These are phyloP conservation scores for Cercospora brassicicola DNA, from an alignment of 2,329 filamentous ascomycete species.

Conservation along the genomic window DNA sequence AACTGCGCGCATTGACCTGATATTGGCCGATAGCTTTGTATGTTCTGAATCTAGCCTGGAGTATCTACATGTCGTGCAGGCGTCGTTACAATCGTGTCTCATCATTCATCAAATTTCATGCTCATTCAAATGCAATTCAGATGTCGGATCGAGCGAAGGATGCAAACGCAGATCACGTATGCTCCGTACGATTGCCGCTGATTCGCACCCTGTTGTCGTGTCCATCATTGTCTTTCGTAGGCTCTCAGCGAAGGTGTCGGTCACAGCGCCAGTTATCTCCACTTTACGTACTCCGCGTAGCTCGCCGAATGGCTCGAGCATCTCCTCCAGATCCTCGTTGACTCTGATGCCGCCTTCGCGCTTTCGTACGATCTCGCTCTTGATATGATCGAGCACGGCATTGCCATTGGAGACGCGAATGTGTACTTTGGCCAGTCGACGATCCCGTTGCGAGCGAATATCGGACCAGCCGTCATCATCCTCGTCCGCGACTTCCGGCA, in stretches of 20 bases:
- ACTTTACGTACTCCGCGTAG: constrained; percentile 42
- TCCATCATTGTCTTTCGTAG: constrained; percentile 41
- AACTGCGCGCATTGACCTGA: not conserved
- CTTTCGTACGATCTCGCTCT: constrained; percentile 30
- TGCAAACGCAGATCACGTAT: constrained; percentile 17
- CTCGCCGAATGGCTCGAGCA: constrained; percentile 46
- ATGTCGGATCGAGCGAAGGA: constrained; percentile 7
- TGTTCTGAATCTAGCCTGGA: not conserved
- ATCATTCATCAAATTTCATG: constrained; percentile 11
- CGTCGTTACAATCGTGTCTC: not conserved
- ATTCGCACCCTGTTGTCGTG: constrained; percentile 6
- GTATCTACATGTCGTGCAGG: constrained; percentile 1
- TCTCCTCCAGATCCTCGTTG: constrained; percentile 42
- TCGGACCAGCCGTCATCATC: constrained; percentile 22
- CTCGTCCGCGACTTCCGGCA: not conserved
- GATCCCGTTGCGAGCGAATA: not conserved
- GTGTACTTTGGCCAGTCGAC: constrained; percentile 26
- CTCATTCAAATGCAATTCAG: constrained; percentile 10
- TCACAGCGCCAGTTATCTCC: constrained; percentile 43
- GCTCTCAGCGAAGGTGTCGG: constrained; percentile 39
- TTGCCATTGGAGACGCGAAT: constrained; percentile 38
- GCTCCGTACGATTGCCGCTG: constrained; percentile 2
- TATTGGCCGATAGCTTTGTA: not conserved
- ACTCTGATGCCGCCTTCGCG: constrained; percentile 36
- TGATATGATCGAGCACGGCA: constrained; percentile 35